phyloP scores from a whole-genome alignment of 495 filamentous ascomycete species.

The Aspergillus avenaceus region DNA sequence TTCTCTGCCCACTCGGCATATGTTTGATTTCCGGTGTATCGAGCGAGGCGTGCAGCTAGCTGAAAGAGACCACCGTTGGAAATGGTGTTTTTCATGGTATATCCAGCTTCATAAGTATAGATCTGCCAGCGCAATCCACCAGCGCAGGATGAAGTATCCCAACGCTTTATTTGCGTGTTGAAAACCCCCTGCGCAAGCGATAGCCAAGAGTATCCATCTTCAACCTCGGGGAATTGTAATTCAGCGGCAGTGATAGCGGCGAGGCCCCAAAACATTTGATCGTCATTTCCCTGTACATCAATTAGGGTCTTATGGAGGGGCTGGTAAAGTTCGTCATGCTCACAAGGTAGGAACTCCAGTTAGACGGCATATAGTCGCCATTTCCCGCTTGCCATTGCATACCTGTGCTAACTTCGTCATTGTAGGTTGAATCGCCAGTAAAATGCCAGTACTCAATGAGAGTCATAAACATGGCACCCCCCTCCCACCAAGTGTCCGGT shows the following conservation, averaged over 20 bases:
- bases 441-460: conserved; percentile 67
- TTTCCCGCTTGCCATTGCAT: conserved; percentile 58
- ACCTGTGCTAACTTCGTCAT: conserved; percentile 47
- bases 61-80: conserved; percentile 68
- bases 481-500: conserved; percentile 63
- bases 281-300: conserved; percentile 55
- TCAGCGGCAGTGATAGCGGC: conserved; percentile 66
- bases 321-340: not conserved
- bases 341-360: conserved; percentile 43
- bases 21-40: conserved; percentile 66
- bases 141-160: conserved; percentile 41
- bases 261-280: no score
- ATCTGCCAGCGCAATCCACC: conserved; percentile 52
- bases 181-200: conserved; percentile 70
- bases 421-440: conserved; percentile 60
- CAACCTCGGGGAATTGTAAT: conserved; percentile 56
- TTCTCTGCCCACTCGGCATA: conserved; percentile 67
- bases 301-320: not conserved
- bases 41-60: conserved; percentile 63
- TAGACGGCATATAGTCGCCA: conserved; percentile 56
- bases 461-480: conserved; percentile 62
- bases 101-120: conserved; percentile 36
- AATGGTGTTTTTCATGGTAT: conserved; percentile 60
- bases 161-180: conserved; percentile 57
- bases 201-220: conserved; percentile 55